Evolutionary conservation across 164 flowering plant species (phyloP).

Genomic region (Aristolochia californica): DNA sequence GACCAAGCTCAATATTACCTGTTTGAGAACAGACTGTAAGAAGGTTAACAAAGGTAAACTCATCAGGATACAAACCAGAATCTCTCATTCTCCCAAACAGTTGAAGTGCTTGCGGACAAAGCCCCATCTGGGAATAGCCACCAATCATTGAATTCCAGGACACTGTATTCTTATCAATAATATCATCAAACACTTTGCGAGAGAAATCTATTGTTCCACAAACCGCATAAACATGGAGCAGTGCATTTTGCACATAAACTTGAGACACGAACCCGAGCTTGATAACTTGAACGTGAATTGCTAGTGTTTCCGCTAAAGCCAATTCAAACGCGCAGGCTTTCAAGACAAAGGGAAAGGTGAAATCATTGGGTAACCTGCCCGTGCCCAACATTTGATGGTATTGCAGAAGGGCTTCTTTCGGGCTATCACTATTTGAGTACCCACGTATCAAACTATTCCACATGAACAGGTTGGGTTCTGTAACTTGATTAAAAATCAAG

Average conservation of each 20-base stretch:
- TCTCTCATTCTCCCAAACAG: conserved; percentile 32
- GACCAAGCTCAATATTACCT: conserved; percentile 22
- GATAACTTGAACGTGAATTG: conserved; percentile 28
- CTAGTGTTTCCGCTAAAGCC: conserved; percentile 15
- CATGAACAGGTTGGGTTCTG: conserved; percentile 28
- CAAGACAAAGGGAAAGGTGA: conserved; percentile 50
- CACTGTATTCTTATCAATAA: conserved; percentile 28
- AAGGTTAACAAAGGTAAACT: conserved; percentile 32
- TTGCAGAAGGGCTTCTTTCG: conserved; percentile 20
- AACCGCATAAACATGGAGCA: conserved; percentile 23
- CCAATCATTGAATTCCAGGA: conserved; percentile 53
- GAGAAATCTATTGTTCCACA: conserved; percentile 25
- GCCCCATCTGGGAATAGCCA: conserved; percentile 33
- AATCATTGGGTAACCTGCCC: conserved; percentile 32
- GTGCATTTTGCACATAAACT: conserved; percentile 32
- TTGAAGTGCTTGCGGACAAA: conserved; percentile 20
- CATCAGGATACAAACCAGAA: conserved; percentile 24
- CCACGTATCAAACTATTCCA: conserved; percentile 40
- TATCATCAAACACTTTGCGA: conserved; percentile 30
- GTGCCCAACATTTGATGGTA: conserved; percentile 24
- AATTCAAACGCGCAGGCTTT: conserved; percentile 29
- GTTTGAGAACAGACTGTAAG: conserved; percentile 37
- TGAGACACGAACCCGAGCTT: conserved; percentile 32
- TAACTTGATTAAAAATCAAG: conserved; percentile 16
- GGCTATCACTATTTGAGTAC: conserved; percentile 15